A percentile compares a stretch with the other conserved stretches of the same genome.
Conservation (phyloP, 2,329 filamentous ascomycete genomes). For the Hysterium pulicare region DNA sequence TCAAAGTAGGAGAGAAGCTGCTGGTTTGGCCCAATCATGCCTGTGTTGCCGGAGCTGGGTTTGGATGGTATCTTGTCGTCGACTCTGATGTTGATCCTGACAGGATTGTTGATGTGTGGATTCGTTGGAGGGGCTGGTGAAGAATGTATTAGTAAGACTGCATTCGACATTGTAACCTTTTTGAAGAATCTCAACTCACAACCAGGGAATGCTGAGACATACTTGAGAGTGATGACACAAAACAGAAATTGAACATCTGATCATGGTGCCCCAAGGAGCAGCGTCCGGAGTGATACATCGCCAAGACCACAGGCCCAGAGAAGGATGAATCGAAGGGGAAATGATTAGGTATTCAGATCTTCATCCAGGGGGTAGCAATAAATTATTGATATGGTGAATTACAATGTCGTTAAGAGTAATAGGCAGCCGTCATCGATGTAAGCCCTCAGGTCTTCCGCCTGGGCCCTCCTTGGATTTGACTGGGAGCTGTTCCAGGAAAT, state of each 20-base stretch:
- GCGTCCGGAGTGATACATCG: too few species aligned
- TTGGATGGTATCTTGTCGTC: slow-evolving; percentile 70
- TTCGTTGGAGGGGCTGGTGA: slow-evolving; percentile 67
- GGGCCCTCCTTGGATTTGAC: not conserved
- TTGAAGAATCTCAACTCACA: too few species aligned
- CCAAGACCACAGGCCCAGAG: too few species aligned
- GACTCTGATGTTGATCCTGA: slow-evolving; percentile 60
- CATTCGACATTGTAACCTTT: too few species aligned
- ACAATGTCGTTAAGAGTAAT: too few species aligned
- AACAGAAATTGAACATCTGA: too few species aligned
- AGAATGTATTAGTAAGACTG: slow-evolving; percentile 1
- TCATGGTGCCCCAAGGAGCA: too few species aligned
- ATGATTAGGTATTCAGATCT: not conserved
- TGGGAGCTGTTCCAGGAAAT: slow-evolving; percentile 4
- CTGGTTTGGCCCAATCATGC: slow-evolving; percentile 78
- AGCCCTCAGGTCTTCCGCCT: not conserved
- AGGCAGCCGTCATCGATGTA: too few species aligned
- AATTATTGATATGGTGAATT: too few species aligned
- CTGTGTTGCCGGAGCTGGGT: slow-evolving; percentile 70
- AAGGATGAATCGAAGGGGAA: not conserved
- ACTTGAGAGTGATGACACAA: too few species aligned
- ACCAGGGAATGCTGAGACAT: too few species aligned
- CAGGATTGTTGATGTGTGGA: slow-evolving; percentile 71
- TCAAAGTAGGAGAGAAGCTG: slow-evolving; percentile 64
- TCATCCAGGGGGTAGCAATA: too few species aligned